These are phyloP conservation scores for Ceratocystis cacaofunesta DNA, from an alignment of 2,329 filamentous ascomycete species.

Conservation along the genomic window DNA sequence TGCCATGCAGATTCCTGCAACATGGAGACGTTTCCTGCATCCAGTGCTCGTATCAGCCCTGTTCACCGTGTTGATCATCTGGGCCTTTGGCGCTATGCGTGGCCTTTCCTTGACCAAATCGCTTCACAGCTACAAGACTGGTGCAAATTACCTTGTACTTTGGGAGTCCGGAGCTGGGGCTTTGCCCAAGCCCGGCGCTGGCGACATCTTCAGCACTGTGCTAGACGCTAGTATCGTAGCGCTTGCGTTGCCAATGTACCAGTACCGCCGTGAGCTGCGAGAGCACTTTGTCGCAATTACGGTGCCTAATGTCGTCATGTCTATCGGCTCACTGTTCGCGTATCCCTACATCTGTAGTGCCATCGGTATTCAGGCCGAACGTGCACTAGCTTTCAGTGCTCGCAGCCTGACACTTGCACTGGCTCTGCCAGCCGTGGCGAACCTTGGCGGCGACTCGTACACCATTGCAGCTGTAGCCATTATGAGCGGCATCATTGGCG, in stretches of 20 bases:
- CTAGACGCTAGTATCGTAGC: slow-evolving; percentile 45
- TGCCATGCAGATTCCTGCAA: slow-evolving; percentile 33
- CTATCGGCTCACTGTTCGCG: slow-evolving; percentile 38
- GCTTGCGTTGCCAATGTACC: slow-evolving; percentile 46
- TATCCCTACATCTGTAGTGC: slow-evolving; percentile 41
- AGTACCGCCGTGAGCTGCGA: slow-evolving; percentile 41
- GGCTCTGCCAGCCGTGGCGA: slow-evolving; percentile 40
- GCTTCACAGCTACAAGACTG: slow-evolving; percentile 36
- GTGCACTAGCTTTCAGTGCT: slow-evolving; percentile 40
- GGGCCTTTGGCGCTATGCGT: slow-evolving; percentile 34
- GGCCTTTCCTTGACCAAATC: slow-evolving; percentile 28
- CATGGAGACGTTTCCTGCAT: slow-evolving; percentile 39
- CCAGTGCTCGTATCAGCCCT: slow-evolving; percentile 42
- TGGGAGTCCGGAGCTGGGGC: slow-evolving; percentile 21
- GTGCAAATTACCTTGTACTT: slow-evolving; percentile 40
- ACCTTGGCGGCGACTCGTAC: slow-evolving; percentile 41
- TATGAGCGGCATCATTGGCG: slow-evolving; percentile 44
- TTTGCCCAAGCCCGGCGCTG: slow-evolving; percentile 34
- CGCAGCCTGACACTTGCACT: slow-evolving; percentile 45
- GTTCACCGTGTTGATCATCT: slow-evolving; percentile 37
- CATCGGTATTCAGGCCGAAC: slow-evolving; percentile 37
- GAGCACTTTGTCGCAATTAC: slow-evolving; percentile 39
- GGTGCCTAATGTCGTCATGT: slow-evolving; percentile 36
- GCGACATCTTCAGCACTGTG: slow-evolving; percentile 38
- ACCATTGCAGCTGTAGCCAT: slow-evolving; percentile 43